Percentiles rank a stretch among this genome's conserved stretches.
Conservation (phyloP, 83 land plant species). For the Larix sibirica region DNA sequence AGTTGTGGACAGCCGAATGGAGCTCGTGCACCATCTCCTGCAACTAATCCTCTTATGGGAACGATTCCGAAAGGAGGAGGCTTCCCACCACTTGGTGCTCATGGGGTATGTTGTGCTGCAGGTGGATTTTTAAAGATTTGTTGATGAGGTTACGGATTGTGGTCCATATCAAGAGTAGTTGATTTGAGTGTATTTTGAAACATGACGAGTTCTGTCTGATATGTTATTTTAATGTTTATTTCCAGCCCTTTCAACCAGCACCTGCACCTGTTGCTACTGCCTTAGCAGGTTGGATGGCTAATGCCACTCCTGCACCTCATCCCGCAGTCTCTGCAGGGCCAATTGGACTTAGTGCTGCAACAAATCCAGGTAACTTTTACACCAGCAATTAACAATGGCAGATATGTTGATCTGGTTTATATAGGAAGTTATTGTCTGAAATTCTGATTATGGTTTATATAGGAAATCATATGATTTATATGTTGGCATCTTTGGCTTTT, state of each 20-base stretch:
- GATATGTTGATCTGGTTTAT: not conserved
- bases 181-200: not conserved
- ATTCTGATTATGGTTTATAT: not conserved
- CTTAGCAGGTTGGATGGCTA: conserved; percentile 95
- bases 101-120: conserved; percentile 34
- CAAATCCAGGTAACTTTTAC: conserved; percentile 59
- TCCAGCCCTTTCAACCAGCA: conserved; percentile 89
- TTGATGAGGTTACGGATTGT: not conserved
- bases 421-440: no score
- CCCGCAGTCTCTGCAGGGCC: conserved; percentile 76
- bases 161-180: not conserved
- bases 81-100: conserved; percentile 68
- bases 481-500: not conserved
- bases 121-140: not conserved
- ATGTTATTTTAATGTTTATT: conserved; percentile 11
- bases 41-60: conserved; percentile 70
- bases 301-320: conserved; percentile 82
- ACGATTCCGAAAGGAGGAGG: conserved; percentile 56
- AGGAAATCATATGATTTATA: not conserved
- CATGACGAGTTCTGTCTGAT: not conserved
- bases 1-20: conserved; percentile 93
- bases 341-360: conserved; percentile 67
- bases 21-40: conserved; percentile 91
- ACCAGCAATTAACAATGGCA: not conserved
- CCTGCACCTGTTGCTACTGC: conserved; percentile 77